Percentiles rank a stretch among this genome's conserved stretches.
Conservation (phyloP, 768 basidiomycete genomes). For the Chlorophyllum brunneum region DNA sequence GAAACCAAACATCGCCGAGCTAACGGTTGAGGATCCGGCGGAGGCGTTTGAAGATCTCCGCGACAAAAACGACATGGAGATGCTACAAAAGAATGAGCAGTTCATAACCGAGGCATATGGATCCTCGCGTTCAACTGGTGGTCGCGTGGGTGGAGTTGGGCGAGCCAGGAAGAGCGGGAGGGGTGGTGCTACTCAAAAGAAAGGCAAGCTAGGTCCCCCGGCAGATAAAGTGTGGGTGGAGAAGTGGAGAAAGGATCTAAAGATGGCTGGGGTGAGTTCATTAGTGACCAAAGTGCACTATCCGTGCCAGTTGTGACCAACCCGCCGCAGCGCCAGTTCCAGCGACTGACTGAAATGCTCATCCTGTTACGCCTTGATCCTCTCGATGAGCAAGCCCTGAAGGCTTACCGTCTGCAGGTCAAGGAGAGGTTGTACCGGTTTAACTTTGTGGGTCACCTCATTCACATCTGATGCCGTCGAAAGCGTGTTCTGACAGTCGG, state of each 20-base stretch:
- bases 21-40: constrained; percentile 97
- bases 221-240: constrained; percentile 75
- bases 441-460: constrained; percentile 70
- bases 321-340: constrained; percentile 80
- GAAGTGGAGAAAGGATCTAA: constrained; percentile 75
- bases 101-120: constrained; percentile 77
- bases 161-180: constrained; percentile 39
- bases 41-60: constrained; percentile 97
- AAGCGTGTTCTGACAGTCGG: no score
- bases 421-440: constrained; percentile 94
- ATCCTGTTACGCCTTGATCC: constrained; percentile 69
- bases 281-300: background rate
- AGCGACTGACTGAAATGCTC: constrained; percentile 89
- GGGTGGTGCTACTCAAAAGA: constrained; percentile 25
- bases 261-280: constrained; percentile 77
- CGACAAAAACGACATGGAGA: constrained; percentile 85
- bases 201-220: constrained; percentile 75
- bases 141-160: constrained; percentile 43
- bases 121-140: constrained; percentile 37
- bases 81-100: constrained; percentile 58
- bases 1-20: constrained; percentile 72
- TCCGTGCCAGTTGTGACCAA: background rate
- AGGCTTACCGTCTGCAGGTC: constrained; percentile 82
- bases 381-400: constrained; percentile 46
- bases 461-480: constrained; percentile 6